Conservation (phyloP, 2,329 filamentous ascomycete species). For the Alternaria atra region DNA sequence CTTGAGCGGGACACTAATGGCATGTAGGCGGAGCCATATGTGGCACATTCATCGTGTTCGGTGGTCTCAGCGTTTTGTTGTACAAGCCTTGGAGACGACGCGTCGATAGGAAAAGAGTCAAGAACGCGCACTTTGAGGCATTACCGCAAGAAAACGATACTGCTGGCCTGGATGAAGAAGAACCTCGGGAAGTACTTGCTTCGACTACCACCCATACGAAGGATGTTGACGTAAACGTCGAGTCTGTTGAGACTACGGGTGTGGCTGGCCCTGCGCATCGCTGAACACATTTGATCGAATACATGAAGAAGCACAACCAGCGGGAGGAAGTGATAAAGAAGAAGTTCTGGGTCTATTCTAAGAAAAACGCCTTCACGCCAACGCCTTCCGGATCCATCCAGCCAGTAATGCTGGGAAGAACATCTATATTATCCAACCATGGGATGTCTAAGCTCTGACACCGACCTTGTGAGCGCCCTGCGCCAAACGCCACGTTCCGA, state of each 20-base stretch:
- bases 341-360: background rate
- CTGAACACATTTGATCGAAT: background rate
- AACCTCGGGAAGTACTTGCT: background rate
- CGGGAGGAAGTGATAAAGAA: background rate
- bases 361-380: background rate
- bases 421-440: background rate
- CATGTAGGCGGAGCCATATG: conserved; percentile 74
- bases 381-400: background rate
- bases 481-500: background rate
- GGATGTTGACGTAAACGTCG: conserved; percentile 21
- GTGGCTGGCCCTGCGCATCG: conserved; percentile 18
- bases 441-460: background rate
- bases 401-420: background rate
- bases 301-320: background rate
- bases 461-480: background rate
- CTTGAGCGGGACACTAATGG: conserved; percentile 2
- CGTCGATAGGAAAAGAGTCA: conserved; percentile 56
- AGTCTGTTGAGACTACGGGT: conserved; percentile 28
- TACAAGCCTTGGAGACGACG: conserved; percentile 82
- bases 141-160: conserved; percentile 25
- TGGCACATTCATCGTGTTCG: conserved; percentile 81
- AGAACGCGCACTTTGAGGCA: conserved; percentile 41
- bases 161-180: conserved; percentile 16
- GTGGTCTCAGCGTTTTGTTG: conserved; percentile 73
- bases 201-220: conserved; percentile 13